Percentiles rank a stretch among this genome's conserved stretches.
These are phyloP conservation scores for Penicillium freii DNA, from an alignment of 2,329 filamentous ascomycete species.

Conservation along the genomic window DNA sequence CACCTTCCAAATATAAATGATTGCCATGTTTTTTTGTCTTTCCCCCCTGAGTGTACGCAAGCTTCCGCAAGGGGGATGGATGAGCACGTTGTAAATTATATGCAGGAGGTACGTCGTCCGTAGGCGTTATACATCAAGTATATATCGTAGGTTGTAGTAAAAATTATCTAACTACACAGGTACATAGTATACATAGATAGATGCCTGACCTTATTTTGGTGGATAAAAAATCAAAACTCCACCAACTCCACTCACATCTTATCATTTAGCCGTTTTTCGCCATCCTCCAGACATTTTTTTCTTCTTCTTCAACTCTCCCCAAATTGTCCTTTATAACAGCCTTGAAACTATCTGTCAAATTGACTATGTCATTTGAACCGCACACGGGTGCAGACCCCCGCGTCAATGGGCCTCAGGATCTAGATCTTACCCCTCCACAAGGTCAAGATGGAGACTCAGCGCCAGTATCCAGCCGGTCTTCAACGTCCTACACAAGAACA, in stretches of 20 bases:
- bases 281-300: neutral
- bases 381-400: conserved; percentile 7
- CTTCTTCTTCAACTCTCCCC: neutral
- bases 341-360: neutral
- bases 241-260: conserved; percentile 11
- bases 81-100: conserved; percentile 2
- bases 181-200: neutral
- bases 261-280: conserved; percentile 10
- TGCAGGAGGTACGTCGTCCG: neutral
- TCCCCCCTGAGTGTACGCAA: conserved; percentile 19
- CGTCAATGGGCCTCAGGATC: conserved; percentile 2
- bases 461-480: conserved; percentile 19
- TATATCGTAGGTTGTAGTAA: neutral
- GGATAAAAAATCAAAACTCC: conserved; percentile 10
- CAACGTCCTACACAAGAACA: conserved; percentile 18
- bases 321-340: neutral
- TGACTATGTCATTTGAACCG: conserved; percentile 13
- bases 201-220: neutral
- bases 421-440: neutral
- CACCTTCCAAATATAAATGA: neutral
- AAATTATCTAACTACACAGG: too few species aligned
- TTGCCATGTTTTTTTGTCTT: neutral
- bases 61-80: conserved; percentile 14
- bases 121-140: neutral
- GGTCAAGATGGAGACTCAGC: conserved; percentile 10